phyloP scores from a whole-genome alignment of 2,329 filamentous ascomycete species.

The Claviceps quebecensis region DNA sequence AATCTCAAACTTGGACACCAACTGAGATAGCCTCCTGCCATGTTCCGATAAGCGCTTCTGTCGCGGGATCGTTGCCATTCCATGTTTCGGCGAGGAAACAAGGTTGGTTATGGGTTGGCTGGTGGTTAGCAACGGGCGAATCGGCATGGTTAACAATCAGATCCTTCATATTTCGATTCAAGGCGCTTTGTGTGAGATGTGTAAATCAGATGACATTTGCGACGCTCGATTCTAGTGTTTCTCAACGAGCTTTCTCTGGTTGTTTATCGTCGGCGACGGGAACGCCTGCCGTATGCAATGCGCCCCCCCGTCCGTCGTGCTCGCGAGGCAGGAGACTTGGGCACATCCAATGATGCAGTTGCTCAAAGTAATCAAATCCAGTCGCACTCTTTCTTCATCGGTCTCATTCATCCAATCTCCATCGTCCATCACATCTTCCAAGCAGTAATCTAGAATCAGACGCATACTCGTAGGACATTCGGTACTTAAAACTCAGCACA shows the following conservation, averaged over 20 bases:
- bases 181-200: not conserved
- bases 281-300: not conserved
- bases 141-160: constrained; percentile 1
- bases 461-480: not conserved
- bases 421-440: not conserved
- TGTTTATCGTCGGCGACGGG: not conserved
- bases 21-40: constrained; percentile 13
- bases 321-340: not conserved
- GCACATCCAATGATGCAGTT: not conserved
- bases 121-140: constrained; percentile 1
- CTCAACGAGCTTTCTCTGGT: not conserved
- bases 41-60: not conserved
- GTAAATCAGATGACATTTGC: not conserved
- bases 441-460: not conserved
- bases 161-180: not conserved
- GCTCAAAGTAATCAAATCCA: not conserved
- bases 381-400: not conserved
- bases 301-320: not conserved
- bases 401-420: too few relatives aligned
- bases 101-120: not conserved
- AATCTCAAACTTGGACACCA: constrained; percentile 23
- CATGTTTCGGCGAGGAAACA: not conserved
- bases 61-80: not conserved
- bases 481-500: not conserved
- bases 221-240: not conserved